Evolutionary conservation across 2,329 filamentous ascomycete genomes (phyloP).

Genomic region (Lomentospora prolificans): DNA sequence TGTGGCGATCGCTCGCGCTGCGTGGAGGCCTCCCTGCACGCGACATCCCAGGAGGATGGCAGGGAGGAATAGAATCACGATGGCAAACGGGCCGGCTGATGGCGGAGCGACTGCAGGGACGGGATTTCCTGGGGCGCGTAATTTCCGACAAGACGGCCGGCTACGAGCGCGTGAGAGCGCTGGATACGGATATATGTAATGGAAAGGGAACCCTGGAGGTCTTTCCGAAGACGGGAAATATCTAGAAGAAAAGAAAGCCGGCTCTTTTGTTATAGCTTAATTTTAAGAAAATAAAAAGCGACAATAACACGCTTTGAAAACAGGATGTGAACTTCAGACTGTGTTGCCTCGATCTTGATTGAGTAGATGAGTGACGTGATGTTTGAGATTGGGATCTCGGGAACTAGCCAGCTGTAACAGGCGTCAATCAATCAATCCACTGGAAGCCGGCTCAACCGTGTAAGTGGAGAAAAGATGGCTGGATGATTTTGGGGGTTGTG

Average conservation of each 20-base stretch:
- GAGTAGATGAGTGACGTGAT: no score
- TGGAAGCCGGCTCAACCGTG: no score
- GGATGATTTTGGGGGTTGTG: no score
- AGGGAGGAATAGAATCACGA: background rate
- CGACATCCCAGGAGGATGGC: background rate
- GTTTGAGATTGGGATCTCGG: no score
- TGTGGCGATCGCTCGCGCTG: background rate
- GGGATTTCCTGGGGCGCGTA: background rate
- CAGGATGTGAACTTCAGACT: background rate
- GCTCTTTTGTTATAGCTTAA: conserved; percentile 6
- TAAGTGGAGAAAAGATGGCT: no score
- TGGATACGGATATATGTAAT: conserved; percentile 2
- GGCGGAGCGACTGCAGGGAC: background rate
- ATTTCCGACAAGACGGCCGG: background rate
- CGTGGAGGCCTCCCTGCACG: background rate
- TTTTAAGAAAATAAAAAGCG: background rate
- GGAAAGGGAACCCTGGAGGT: background rate
- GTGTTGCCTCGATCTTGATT: background rate
- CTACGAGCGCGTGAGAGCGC: conserved; percentile 4
- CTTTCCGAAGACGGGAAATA: background rate
- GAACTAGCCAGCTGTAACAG: no score
- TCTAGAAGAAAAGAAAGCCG: conserved; percentile 7
- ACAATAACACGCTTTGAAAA: background rate
- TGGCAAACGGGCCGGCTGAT: background rate
- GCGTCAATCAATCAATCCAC: no score